A percentile compares a stretch with the other conserved stretches of the same genome.
These are phyloP conservation scores for Macaranga tanarius DNA, from an alignment of 441 rosid species.

Conservation along the genomic window DNA sequence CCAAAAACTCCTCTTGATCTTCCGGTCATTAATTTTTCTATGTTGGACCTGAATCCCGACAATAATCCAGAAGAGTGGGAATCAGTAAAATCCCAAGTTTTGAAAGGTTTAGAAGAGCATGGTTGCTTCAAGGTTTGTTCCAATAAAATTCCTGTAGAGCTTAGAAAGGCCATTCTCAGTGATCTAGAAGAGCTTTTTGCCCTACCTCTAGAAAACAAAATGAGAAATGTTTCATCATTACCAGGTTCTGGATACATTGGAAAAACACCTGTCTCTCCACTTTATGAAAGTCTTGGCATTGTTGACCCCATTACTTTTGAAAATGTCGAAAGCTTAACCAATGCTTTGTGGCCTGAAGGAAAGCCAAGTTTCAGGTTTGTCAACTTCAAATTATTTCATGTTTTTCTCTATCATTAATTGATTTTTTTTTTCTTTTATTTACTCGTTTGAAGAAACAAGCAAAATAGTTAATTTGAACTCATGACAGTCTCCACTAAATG, in stretches of 20 bases:
- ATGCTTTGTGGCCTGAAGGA: conserved; percentile 33
- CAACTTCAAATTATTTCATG: background rate
- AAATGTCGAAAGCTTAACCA: conserved; percentile 18
- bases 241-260: conserved; percentile 34
- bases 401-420: no score
- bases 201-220: conserved; percentile 29
- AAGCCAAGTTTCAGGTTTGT: conserved; percentile 27
- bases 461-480: no score
- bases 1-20: conserved; percentile 13
- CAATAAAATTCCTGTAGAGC: conserved; percentile 17
- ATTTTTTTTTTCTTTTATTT: no score
- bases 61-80: conserved; percentile 22
- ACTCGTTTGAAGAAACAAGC: no score
- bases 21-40: conserved; percentile 29
- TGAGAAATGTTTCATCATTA: conserved; percentile 14
- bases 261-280: conserved; percentile 25
- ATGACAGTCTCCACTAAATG: no score
- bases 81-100: conserved; percentile 22
- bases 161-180: conserved; percentile 17
- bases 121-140: conserved; percentile 34
- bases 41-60: conserved; percentile 9
- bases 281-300: conserved; percentile 33
- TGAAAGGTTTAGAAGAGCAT: conserved; percentile 25
- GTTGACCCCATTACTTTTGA: conserved; percentile 17
- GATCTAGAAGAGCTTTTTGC: conserved; percentile 28